Conservation (phyloP, 805 yeast species). For the Ogataea methanolica region DNA sequence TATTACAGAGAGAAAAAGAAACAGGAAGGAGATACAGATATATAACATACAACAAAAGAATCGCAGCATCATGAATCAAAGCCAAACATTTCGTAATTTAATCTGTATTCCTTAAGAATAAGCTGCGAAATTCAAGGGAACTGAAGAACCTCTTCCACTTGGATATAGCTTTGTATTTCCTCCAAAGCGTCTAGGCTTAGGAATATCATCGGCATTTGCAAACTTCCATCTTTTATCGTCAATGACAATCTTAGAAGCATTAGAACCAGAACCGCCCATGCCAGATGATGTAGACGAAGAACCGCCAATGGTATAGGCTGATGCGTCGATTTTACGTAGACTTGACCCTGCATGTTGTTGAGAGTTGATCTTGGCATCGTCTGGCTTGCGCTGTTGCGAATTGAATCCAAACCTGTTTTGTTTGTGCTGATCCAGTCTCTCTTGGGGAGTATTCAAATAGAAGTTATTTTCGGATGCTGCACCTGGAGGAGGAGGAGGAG, state of each 20-base stretch:
- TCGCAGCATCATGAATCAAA: not conserved
- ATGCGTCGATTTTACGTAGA: conserved; percentile 57
- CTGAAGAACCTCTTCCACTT: conserved; percentile 91
- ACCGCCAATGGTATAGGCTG: conserved; percentile 58
- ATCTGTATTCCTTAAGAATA: conserved; percentile 4
- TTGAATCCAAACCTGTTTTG: conserved; percentile 14
- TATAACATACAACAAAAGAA: not conserved
- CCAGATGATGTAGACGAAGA: conserved; percentile 14
- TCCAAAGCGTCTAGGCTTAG: conserved; percentile 80
- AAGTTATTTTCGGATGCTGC: conserved; percentile 9
- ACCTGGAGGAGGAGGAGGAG: conserved; percentile 31
- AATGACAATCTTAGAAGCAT: conserved; percentile 39
- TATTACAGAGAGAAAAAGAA: too few species aligned
- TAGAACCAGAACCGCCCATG: conserved; percentile 7
- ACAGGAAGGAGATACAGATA: not conserved
- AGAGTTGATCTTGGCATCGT: conserved; percentile 30
- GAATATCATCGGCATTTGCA: conserved; percentile 62
- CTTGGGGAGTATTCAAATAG: conserved; percentile 22
- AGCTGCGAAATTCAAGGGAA: conserved; percentile 64
- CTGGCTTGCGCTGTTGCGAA: conserved; percentile 22
- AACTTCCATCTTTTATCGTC: conserved; percentile 76
- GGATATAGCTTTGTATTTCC: conserved; percentile 79
- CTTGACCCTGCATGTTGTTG: conserved; percentile 46
- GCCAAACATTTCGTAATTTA: too few species aligned
- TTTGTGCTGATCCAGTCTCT: conserved; percentile 13